Percentiles rank a stretch among this genome's conserved stretches.
Evolutionary conservation across 495 filamentous ascomycete species (phyloP).

Genomic region (Acidiella bohemica): DNA sequence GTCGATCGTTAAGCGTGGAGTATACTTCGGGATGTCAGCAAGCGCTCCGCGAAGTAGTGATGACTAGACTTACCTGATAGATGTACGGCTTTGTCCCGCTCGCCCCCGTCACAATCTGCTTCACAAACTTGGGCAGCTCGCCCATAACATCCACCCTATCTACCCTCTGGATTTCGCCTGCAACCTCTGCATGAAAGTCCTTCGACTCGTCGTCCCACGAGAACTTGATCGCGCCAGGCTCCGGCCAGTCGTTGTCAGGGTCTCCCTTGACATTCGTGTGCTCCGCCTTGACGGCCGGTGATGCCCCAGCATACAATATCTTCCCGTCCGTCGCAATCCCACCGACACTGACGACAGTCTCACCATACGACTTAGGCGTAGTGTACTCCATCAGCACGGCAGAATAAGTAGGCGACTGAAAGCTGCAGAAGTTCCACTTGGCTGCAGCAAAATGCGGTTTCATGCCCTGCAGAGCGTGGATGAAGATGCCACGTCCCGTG

Average conservation of each 20-base stretch:
- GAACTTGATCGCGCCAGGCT: conserved; percentile 61
- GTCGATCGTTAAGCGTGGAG: conserved; percentile 57
- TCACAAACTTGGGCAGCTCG: conserved; percentile 88
- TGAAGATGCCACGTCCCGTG: conserved; percentile 61
- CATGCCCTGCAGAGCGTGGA: conserved; percentile 88
- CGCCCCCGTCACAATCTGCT: conserved; percentile 73
- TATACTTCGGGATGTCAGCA: conserved; percentile 47
- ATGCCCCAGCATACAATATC: conserved; percentile 58
- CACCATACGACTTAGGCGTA: conserved; percentile 88
- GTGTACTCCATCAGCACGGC: conserved; percentile 92
- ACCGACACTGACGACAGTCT: conserved; percentile 73
- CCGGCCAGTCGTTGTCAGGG: conserved; percentile 73
- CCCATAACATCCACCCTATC: conserved; percentile 94
- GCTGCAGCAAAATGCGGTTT: conserved; percentile 97
- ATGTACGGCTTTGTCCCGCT: conserved; percentile 92
- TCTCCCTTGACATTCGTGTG: conserved; percentile 61
- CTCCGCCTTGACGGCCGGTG: conserved; percentile 36
- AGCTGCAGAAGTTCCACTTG: conserved; percentile 85
- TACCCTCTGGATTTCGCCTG: conserved; percentile 49
- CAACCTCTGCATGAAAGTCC: conserved; percentile 49
- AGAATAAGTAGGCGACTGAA: conserved; percentile 74
- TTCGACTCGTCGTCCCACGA: conserved; percentile 66
- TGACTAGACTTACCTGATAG: conserved; percentile 59
- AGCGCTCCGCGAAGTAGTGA: too few relatives aligned
- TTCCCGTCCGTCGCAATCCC: conserved; percentile 68